Evolutionary conservation across 202 grass and related monocot species (phyloP), one percentile per base, ranked within the genome.

Genomic region (Elaeis oleifera): DNA sequence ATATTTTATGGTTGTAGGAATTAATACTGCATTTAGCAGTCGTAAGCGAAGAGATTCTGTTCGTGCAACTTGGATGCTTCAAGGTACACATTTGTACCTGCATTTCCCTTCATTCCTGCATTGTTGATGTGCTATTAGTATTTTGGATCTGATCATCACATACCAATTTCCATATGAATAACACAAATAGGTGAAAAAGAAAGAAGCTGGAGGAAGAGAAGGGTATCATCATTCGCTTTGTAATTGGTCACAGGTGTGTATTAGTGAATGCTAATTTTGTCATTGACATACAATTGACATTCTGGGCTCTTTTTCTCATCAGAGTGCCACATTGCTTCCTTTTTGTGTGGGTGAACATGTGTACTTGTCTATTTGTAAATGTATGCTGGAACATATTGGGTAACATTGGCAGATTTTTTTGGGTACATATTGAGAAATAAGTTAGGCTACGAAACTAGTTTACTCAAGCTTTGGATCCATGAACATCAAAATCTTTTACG

Each of bases 11-110:
- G 92, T 97, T 16, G 77, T 97, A 56, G 92, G 92, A 56, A 86
- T 97, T 58, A 97, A 97, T 68, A 97, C 94, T 0, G 94, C 94
- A 2, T 92, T 97, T 75, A 97, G 88, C 61, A 97, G 94, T 68
- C 87, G 88, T 60, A 91, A 89, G 63, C 76, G 88, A 65, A 87
- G 94, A 72, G 94, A 92, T 72, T 97, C 94, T 55, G 85, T 97
- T 75, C 87, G 94, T n/a, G 84, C 84, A 64, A 92, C 94, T 51
- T 97, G 94, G 94, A 89, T 97, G 88, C 94, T 85, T 79, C 82
- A 79, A 84, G 94, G 94, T 79, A 23, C 20, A 11, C 9, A 39
- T 15, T 57, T 56, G 26, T 18, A 58, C 22, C 16, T 20, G n/a
- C 23, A 58, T 59, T 58, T 63, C 7, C 2, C 9, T 29, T 69